These are phyloP conservation scores for Phytophthora syringae DNA, from an alignment of 352 stramenopile species.

Conservation along the genomic window DNA sequence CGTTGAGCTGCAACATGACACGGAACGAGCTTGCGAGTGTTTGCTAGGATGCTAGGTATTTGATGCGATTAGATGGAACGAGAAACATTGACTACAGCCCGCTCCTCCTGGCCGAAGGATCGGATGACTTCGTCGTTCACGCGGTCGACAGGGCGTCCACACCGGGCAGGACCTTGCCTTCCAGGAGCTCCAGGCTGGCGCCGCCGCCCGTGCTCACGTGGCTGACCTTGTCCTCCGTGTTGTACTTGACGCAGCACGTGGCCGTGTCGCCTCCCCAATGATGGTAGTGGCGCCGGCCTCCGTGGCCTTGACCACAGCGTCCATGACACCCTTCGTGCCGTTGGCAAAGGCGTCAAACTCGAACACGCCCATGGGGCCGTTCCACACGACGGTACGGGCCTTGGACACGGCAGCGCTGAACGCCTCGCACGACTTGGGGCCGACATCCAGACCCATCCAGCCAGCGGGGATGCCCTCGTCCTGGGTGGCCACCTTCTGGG, in stretches of 20 bases:
- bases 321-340: conserved; percentile 96
- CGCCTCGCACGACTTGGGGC: conserved; percentile 90
- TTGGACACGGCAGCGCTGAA: conserved; percentile 84
- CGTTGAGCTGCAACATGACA: conserved; percentile 11
- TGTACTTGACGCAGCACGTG: conserved; percentile 89
- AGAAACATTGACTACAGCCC: conserved; percentile 35
- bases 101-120: conserved; percentile 31
- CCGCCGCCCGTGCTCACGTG: conserved; percentile 95
- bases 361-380: conserved; percentile 99
- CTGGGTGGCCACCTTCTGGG: conserved; percentile 90
- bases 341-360: conserved; percentile 98
- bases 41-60: conserved; percentile 29
- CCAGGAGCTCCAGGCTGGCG: conserved; percentile 96
- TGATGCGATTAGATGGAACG: conserved; percentile 30
- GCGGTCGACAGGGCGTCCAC: conserved; percentile 94
- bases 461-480: conserved; percentile 94
- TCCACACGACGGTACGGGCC: conserved; percentile 99
- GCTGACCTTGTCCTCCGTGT: conserved; percentile 91
- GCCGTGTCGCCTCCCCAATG: conserved; percentile 99
- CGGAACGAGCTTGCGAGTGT: neutral
- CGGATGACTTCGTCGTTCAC: conserved; percentile 41
- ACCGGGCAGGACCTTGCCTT: conserved; percentile 98
- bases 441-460: conserved; percentile 99
- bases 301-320: conserved; percentile 96
- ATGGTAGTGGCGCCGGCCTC: conserved; percentile 96